Evolutionary conservation across 1,284 basidiomycete genomes (phyloP).

Genomic region (Anthracocystis setariae): DNA sequence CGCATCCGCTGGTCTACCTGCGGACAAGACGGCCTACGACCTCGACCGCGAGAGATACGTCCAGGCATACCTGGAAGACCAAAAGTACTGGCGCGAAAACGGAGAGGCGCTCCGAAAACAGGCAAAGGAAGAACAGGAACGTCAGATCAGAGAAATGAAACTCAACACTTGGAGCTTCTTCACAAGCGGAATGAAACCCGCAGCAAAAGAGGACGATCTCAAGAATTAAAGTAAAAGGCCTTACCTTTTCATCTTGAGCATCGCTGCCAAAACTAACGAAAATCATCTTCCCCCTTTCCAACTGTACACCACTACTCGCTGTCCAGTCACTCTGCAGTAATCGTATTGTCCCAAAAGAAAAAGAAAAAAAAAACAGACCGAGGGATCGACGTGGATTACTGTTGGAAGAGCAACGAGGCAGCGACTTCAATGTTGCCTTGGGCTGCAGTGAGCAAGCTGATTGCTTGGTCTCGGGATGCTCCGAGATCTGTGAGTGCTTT

Average conservation of each 20-base stretch:
- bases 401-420: constrained; percentile 81
- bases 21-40: constrained; percentile 80
- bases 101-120: constrained; percentile 81
- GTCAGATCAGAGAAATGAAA: constrained; percentile 73
- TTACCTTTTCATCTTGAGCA: too few relatives aligned
- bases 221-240: too few relatives aligned
- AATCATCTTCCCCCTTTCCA: too few relatives aligned
- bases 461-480: constrained; percentile 78
- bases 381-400: constrained; percentile 14
- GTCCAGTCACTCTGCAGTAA: background rate
- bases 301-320: background rate
- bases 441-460: constrained; percentile 79
- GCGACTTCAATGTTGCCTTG: constrained; percentile 88
- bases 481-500: constrained; percentile 74
- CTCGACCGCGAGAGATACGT: constrained; percentile 88
- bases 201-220: background rate
- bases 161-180: constrained; percentile 61
- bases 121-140: constrained; percentile 83
- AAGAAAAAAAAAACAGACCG: too few relatives aligned
- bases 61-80: constrained; percentile 83
- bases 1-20: constrained; percentile 11
- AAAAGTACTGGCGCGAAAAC: constrained; percentile 84
- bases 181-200: constrained; percentile 30
- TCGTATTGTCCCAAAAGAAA: constrained; percentile 6
- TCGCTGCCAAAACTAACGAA: too few relatives aligned